A percentile compares a stretch with the other conserved stretches of the same genome.
Conservation (phyloP, 306 rosid species). For the Trifolium dubium region DNA sequence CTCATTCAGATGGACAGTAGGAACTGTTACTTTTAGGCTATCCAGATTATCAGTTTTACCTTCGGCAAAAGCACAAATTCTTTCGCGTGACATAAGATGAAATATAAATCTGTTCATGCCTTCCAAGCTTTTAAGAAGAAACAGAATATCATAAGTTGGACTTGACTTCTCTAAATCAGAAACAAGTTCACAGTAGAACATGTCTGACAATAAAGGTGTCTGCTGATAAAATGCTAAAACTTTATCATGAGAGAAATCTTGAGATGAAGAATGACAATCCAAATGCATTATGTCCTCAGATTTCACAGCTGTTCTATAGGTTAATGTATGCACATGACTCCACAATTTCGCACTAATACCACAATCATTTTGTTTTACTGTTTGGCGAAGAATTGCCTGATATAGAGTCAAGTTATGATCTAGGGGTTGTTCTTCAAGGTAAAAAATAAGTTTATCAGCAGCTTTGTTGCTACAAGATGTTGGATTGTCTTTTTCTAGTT, state of each 20-base stretch:
- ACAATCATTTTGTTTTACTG: slow-evolving; percentile 67
- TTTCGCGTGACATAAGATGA: slow-evolving; percentile 79
- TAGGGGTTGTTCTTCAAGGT: slow-evolving; percentile 73
- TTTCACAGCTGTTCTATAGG: slow-evolving; percentile 61
- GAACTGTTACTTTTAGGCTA: slow-evolving; percentile 55
- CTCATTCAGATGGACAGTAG: slow-evolving; percentile 74
- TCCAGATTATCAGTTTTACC: slow-evolving; percentile 75
- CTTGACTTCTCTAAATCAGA: slow-evolving; percentile 79
- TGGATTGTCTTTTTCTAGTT: slow-evolving; percentile 48
- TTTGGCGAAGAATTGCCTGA: slow-evolving; percentile 80
- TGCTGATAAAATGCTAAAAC: slow-evolving; percentile 52
- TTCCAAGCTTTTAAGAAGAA: slow-evolving; percentile 86
- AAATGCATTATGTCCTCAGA: slow-evolving; percentile 43
- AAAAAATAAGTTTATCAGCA: slow-evolving; percentile 67
- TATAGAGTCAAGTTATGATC: slow-evolving; percentile 68
- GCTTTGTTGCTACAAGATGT: slow-evolving; percentile 56
- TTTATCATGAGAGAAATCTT: slow-evolving; percentile 47
- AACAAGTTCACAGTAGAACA: slow-evolving; percentile 68
- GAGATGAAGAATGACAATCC: slow-evolving; percentile 45
- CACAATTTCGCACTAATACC: slow-evolving; percentile 60
- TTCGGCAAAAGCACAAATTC: slow-evolving; percentile 83
- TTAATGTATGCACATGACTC: slow-evolving; percentile 74
- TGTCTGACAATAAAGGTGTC: slow-evolving; percentile 66
- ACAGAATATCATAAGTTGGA: slow-evolving; percentile 69
- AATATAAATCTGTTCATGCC: slow-evolving; percentile 68